These are phyloP conservation scores for Salix exigua DNA, from an alignment of 345 rosid genomes.

Conservation along the genomic window DNA sequence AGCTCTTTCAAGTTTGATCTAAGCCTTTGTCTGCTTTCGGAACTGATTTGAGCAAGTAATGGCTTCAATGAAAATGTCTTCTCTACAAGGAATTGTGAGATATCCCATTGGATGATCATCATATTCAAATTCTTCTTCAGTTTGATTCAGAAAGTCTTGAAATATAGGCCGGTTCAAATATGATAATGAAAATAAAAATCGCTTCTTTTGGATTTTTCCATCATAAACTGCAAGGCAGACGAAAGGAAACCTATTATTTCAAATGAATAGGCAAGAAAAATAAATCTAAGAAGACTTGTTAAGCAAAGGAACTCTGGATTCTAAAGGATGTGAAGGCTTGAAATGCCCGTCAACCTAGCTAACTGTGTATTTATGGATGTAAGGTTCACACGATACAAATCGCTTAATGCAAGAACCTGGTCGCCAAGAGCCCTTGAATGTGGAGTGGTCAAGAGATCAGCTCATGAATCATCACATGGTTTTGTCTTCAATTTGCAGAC, in stretches of 20 bases:
- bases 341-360: not conserved
- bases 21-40: too few species aligned
- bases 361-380: not conserved
- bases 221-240: slow-evolving; percentile 19
- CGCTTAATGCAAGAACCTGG: not conserved
- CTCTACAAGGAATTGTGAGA: slow-evolving; percentile 22
- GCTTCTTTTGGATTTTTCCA: slow-evolving; percentile 29
- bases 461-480: slow-evolving; percentile 2
- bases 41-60: slow-evolving; percentile 1
- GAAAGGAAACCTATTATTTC: slow-evolving; percentile 8
- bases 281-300: not conserved
- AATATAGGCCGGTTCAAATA: slow-evolving; percentile 39
- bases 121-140: slow-evolving; percentile 30
- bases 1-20: too few species aligned
- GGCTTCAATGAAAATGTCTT: slow-evolving; percentile 19
- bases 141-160: slow-evolving; percentile 24
- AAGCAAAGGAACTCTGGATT: not conserved
- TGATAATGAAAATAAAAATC: slow-evolving; percentile 35
- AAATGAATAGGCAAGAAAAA: too few species aligned
- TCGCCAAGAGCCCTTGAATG: not conserved
- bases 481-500: not conserved
- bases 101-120: slow-evolving; percentile 20
- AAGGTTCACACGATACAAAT: not conserved
- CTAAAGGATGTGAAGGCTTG: not conserved
- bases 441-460: not conserved